Base-by-base conservation (phyloP, 2,329 filamentous ascomycete species). In the Penicillium sp. region DNA sequence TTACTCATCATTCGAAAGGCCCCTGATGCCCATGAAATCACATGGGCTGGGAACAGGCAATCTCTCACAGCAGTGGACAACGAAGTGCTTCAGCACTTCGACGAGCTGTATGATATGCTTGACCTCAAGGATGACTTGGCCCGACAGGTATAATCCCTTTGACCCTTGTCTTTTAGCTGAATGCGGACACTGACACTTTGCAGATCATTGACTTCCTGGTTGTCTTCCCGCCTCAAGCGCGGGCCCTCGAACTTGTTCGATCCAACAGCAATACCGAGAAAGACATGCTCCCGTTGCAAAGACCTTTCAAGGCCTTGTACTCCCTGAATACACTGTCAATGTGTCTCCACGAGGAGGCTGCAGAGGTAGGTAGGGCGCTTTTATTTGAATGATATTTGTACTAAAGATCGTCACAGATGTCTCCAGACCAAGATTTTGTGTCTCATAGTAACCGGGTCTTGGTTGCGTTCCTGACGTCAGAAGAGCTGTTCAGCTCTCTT, bases 41-140 rank as follows among this genome's bases (percentile, higher is more conserved):
- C 67, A 1, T 55, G 65, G 45, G 60, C 60, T 23, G 68, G 68
- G 16, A 69, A 66, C 78, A 60, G 81, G 75, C 50, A 84, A 77
- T 49, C 83, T 78, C 46, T 86, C 78, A 60, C 82, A 77, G 36
- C 82, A 2, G 80, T 97, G 3, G 91, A 97, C 69, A 81, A 84
- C 13, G 90, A 93, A 65, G 87, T 97, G 23, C 78, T 94, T 64
- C 82, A 86, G 56, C 90, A 95, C 72, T 96, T 96, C 67, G 83
- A 90, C 53, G 87, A 93, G 59, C 76, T 99, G 25, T 96, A 94
- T 81, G 83, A 85, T 43, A 89, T 93, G 67, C 80, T 97, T 53
- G 85, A 86, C 61, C 83, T 92, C 76, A 84, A 90, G 44, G 87
- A 92, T 57, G 80, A 78, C 49, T 77, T 91, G 41, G 86, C 89